A percentile compares a stretch with the other conserved stretches of the same genome.
Conservation (phyloP, 176 grass and related monocot genomes). For the Carex littledalei region DNA sequence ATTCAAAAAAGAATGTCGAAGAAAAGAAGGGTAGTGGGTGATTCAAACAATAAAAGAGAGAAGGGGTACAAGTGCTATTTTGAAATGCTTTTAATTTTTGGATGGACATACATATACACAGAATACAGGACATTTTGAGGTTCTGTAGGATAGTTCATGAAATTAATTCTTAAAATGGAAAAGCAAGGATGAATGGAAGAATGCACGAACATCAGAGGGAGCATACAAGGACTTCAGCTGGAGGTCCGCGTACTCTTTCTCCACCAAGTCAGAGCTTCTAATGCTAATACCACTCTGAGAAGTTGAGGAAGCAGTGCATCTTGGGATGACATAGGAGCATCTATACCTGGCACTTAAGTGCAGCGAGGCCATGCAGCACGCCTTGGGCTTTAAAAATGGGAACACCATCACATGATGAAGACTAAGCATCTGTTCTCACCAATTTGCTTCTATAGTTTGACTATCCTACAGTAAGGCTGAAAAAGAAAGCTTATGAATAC, state of each 20-base stretch:
- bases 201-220: neutral
- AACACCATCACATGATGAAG: neutral
- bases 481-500: neutral
- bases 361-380: neutral
- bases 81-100: neutral
- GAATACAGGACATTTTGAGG: neutral
- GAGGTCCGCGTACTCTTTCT: slow-evolving; percentile 81
- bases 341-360: neutral
- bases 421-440: neutral
- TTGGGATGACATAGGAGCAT: neutral
- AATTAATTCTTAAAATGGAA: neutral
- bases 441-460: neutral
- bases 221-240: slow-evolving; percentile 66
- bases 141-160: neutral
- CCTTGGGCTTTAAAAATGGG: neutral
- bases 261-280: slow-evolving; percentile 58
- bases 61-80: neutral
- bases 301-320: neutral
- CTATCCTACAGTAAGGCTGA: neutral
- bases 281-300: neutral
- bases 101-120: neutral
- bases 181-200: neutral
- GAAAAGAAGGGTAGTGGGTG: neutral
- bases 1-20: neutral
- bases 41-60: neutral